Conservation (phyloP, 2,329 filamentous ascomycete species). For the Penicillium olsonii region DNA sequence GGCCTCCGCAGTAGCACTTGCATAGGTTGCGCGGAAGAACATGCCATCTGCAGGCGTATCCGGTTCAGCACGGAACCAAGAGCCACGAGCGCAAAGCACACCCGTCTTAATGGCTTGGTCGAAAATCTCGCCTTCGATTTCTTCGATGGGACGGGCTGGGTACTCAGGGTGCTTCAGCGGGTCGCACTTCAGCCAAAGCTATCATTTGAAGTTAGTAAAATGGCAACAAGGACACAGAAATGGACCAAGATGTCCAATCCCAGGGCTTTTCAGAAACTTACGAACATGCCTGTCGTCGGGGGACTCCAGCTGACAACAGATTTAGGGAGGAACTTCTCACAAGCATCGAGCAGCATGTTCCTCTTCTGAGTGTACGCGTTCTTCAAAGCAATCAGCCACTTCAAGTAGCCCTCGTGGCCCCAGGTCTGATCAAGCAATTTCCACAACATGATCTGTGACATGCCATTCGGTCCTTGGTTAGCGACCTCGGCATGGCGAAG, state of each 20-base stretch:
- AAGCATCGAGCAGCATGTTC: slow-evolving; percentile 71
- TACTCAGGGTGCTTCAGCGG: neutral
- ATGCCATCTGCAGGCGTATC: neutral
- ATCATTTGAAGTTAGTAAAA: neutral
- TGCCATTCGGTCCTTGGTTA: slow-evolving; percentile 75
- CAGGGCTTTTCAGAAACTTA: neutral
- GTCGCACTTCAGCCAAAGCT: slow-evolving; percentile 1
- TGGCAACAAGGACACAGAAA: neutral
- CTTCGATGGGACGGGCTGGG: neutral
- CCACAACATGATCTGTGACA: slow-evolving; percentile 75
- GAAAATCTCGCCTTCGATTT: neutral
- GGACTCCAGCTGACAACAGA: slow-evolving; percentile 74
- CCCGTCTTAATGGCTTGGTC: neutral
- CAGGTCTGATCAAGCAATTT: slow-evolving; percentile 84
- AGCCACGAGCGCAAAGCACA: slow-evolving; percentile 1
- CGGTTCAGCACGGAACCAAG: neutral
- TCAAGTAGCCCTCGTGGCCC: slow-evolving; percentile 80
- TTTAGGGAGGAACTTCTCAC: slow-evolving; percentile 69
- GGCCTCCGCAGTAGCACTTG: neutral
- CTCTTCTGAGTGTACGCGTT: slow-evolving; percentile 73
- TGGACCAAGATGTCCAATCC: too few relatives aligned
- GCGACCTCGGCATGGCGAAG: slow-evolving; percentile 74
- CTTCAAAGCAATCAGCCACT: slow-evolving; percentile 77
- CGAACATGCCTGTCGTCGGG: slow-evolving; percentile 64
- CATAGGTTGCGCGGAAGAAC: slow-evolving; percentile 3